Percentiles rank a stretch among this genome's conserved stretches.
phyloP scores from a whole-genome alignment of 2,329 filamentous ascomycete genomes.

The Alternaria burnsii region DNA sequence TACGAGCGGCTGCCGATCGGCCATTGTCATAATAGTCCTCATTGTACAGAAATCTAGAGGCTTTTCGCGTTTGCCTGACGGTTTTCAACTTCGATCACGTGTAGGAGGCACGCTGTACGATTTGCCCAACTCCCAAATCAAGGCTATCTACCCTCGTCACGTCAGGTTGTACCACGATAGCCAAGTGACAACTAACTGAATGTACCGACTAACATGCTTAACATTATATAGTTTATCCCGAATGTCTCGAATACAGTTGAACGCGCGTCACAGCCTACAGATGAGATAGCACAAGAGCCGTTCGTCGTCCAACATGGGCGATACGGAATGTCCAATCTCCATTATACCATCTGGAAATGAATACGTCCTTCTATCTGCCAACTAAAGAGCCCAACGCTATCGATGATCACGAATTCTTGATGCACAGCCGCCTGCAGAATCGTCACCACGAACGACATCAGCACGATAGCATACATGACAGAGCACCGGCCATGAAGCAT shows the following conservation, averaged over 20 bases:
- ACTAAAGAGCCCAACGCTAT: not conserved
- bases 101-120: slow-evolving; percentile 29
- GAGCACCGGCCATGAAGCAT: not conserved
- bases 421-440: not conserved
- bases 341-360: not conserved
- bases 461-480: not conserved
- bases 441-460: not conserved
- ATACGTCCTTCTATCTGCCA: too few relatives aligned
- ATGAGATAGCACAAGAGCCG: too few relatives aligned
- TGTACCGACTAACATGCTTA: not conserved
- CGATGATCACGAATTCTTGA: not conserved
- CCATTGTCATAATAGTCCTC: slow-evolving; percentile 50
- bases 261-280: not conserved
- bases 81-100: slow-evolving; percentile 28
- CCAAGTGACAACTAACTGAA: not conserved
- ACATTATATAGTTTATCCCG: not conserved
- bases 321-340: too few relatives aligned
- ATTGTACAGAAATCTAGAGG: slow-evolving; percentile 51
- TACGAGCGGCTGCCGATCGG: slow-evolving; percentile 35
- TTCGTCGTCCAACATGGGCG: too few relatives aligned
- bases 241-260: not conserved
- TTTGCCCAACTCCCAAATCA: slow-evolving; percentile 32
- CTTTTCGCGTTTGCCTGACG: slow-evolving; percentile 36
- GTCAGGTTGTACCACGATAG: not conserved
- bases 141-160: slow-evolving; percentile 21